Evolutionary conservation across 2,329 filamentous ascomycete species (phyloP).

Genomic region (Dothistroma septosporum): DNA sequence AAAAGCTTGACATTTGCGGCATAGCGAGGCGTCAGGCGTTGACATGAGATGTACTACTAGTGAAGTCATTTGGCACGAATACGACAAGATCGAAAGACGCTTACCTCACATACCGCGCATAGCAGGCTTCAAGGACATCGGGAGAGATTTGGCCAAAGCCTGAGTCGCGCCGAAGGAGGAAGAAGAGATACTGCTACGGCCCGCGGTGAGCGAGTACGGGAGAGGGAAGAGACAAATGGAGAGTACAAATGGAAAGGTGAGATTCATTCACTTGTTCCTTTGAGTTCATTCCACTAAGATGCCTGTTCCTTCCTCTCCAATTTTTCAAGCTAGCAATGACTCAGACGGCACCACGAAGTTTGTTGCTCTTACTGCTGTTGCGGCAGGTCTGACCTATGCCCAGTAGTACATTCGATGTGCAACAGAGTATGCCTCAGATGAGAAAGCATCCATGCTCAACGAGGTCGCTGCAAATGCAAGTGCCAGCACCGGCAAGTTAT

Average conservation of each 20-base stretch:
- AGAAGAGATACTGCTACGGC: neutral
- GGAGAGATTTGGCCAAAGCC: too few relatives aligned
- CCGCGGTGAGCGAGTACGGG: neutral
- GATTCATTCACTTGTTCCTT: neutral
- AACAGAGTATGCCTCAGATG: constrained; percentile 5
- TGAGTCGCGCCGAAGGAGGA: too few relatives aligned
- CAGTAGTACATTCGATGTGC: constrained; percentile 10
- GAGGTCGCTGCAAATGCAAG: neutral
- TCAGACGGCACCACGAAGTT: constrained; percentile 6
- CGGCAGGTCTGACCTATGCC: constrained; percentile 1
- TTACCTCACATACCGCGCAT: too few relatives aligned
- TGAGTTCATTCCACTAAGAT: neutral
- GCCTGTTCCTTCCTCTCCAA: neutral
- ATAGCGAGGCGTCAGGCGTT: constrained; percentile 20
- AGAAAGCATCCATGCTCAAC: constrained; percentile 6
- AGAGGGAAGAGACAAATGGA: neutral
- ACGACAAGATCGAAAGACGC: neutral
- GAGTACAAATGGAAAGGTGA: neutral
- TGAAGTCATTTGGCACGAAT: neutral
- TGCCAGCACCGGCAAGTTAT: neutral
- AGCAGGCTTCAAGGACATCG: too few relatives aligned
- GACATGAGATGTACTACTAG: constrained; percentile 7
- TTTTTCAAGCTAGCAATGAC: neutral
- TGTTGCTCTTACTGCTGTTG: neutral
- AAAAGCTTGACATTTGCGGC: constrained; percentile 9